phyloP scores from a whole-genome alignment of 2,329 filamentous ascomycete species.

The Chaetomiaceae sp. region DNA sequence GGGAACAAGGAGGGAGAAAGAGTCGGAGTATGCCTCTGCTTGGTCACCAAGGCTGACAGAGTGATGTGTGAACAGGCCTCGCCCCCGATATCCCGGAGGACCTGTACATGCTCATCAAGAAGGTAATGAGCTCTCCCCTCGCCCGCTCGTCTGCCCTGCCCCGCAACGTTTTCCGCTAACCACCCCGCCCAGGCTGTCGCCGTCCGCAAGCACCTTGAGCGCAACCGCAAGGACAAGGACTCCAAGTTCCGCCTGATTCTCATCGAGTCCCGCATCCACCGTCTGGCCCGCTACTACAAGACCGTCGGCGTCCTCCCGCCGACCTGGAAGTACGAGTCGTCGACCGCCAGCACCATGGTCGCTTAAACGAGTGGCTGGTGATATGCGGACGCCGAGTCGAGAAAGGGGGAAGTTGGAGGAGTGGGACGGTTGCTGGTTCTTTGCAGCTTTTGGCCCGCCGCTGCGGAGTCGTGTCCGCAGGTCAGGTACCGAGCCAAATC shows the following conservation, averaged over 20 bases:
- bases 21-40: conserved; percentile 64
- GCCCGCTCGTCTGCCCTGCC: not conserved
- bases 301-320: conserved; percentile 79
- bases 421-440: conserved; percentile 10
- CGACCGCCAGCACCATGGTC: conserved; percentile 91
- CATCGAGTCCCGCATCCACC: conserved; percentile 99
- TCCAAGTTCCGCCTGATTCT: conserved; percentile 99
- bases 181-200: conserved; percentile 66
- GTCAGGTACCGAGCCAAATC: conserved; percentile 9
- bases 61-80: conserved; percentile 85
- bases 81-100: conserved; percentile 98
- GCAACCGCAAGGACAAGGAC: conserved; percentile 99
- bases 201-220: conserved; percentile 99
- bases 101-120: conserved; percentile 99
- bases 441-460: conserved; percentile 18
- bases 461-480: conserved; percentile 15
- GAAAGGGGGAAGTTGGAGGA: conserved; percentile 28
- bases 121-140: conserved; percentile 55
- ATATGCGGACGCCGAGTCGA: conserved; percentile 10
- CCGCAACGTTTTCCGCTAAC: not conserved
- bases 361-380: conserved; percentile 56
- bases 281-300: conserved; percentile 97
- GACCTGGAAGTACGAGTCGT: conserved; percentile 98
- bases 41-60: conserved; percentile 87
- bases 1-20: not conserved